These are phyloP conservation scores for Sordariomycetes sp. DNA, from an alignment of 2,329 filamentous ascomycete species.

Conservation along the genomic window DNA sequence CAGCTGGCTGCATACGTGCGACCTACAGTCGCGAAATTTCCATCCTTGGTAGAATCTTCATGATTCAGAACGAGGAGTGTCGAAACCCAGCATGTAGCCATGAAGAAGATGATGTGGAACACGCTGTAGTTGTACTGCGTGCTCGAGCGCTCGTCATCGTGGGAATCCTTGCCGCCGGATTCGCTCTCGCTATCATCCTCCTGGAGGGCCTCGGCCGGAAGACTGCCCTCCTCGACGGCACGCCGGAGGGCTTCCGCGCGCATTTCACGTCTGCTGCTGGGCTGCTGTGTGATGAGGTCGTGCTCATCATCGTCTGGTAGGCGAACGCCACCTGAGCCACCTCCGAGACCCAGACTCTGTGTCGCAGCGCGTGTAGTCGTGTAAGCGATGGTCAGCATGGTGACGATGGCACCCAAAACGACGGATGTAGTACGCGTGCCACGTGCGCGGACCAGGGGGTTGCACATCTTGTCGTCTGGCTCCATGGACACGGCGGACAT, in stretches of 20 bases:
- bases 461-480: constrained; percentile 86
- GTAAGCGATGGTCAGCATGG: constrained; percentile 94
- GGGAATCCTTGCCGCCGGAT: constrained; percentile 49
- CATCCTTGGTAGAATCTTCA: constrained; percentile 49
- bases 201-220: constrained; percentile 83
- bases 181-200: constrained; percentile 63
- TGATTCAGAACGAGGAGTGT: constrained; percentile 75
- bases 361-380: constrained; percentile 95
- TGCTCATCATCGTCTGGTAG: constrained; percentile 71
- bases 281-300: constrained; percentile 80
- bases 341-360: constrained; percentile 69
- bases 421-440: constrained; percentile 86
- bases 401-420: constrained; percentile 87
- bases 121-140: constrained; percentile 96
- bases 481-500: constrained; percentile 99
- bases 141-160: constrained; percentile 79
- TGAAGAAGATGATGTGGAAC: constrained; percentile 96
- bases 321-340: constrained; percentile 38
- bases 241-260: constrained; percentile 82
- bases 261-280: constrained; percentile 75
- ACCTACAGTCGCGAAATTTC: constrained; percentile 85
- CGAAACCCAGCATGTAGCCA: constrained; percentile 92
- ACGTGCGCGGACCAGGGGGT: constrained; percentile 77
- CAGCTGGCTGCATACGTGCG: constrained; percentile 95
- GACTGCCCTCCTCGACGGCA: constrained; percentile 83